Percentiles rank a stretch among this genome's conserved stretches.
phyloP scores from a whole-genome alignment of 345 rosid species.

The Luvunga scandens region DNA sequence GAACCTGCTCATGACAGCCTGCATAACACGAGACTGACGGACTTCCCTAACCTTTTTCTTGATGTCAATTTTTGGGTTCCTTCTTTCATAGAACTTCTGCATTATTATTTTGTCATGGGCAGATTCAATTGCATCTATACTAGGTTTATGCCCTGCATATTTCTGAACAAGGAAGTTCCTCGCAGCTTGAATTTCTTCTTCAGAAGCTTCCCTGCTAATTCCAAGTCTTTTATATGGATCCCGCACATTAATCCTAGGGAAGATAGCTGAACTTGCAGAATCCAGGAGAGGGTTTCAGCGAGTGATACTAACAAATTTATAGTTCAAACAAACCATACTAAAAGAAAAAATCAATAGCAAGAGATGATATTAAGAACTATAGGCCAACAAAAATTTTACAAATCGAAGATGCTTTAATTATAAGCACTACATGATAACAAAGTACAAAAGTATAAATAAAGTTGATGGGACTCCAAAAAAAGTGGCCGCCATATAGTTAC shows the following conservation, averaged over 20 bases:
- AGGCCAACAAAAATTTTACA: background rate
- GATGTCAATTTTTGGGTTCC: slow-evolving; percentile 74
- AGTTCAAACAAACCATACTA: background rate
- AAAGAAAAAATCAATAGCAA: background rate
- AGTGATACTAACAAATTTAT: background rate
- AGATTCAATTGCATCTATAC: slow-evolving; percentile 85
- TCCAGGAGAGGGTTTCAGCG: slow-evolving; percentile 5
- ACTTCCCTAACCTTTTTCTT: slow-evolving; percentile 74
- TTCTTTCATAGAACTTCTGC: slow-evolving; percentile 88
- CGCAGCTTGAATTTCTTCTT: slow-evolving; percentile 91
- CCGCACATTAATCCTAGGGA: slow-evolving; percentile 79
- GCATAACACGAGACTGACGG: slow-evolving; percentile 64
- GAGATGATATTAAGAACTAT: background rate
- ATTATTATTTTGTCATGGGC: slow-evolving; percentile 92
- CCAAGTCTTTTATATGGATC: slow-evolving; percentile 93
- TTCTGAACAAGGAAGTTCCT: slow-evolving; percentile 80
- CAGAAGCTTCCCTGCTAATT: slow-evolving; percentile 90
- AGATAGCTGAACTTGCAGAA: slow-evolving; percentile 49
- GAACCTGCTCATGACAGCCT: slow-evolving; percentile 66
- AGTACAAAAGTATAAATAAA: slow-evolving; percentile 3
- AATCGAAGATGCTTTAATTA: background rate
- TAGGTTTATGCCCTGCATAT: slow-evolving; percentile 83
- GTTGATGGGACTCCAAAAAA: slow-evolving; percentile 6
- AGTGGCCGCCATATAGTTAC: background rate
- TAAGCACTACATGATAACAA: background rate